Percentiles rank a stretch among this genome's conserved stretches.
Conservation (phyloP, 495 filamentous ascomycete genomes). For the Penicillium macrosclerotiorum region DNA sequence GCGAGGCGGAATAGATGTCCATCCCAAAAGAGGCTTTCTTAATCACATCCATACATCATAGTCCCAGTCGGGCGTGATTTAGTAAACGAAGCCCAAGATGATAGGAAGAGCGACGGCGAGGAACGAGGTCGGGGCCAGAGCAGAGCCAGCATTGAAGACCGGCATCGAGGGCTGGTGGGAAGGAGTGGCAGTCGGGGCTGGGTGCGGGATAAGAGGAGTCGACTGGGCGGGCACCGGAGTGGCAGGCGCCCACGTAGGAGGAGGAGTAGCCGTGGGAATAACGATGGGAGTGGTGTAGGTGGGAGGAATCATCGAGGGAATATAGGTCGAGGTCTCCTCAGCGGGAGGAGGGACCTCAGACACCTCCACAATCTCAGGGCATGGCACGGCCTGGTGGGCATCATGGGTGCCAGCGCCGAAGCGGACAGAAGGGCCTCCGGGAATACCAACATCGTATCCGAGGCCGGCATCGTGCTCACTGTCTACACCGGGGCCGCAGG, state of each 20-base stretch:
- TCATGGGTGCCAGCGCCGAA: slow-evolving; percentile 21
- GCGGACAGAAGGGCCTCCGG: slow-evolving; percentile 27
- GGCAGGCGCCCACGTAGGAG: slow-evolving; percentile 11
- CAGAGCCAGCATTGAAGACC: slow-evolving; percentile 21
- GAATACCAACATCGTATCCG: slow-evolving; percentile 27
- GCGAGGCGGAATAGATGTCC: neutral
- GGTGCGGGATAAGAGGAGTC: slow-evolving; percentile 20
- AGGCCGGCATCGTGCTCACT: slow-evolving; percentile 18
- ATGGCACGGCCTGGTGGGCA: slow-evolving; percentile 18
- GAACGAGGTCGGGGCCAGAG: slow-evolving; percentile 20
- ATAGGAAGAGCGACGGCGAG: slow-evolving; percentile 18
- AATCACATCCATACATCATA: slow-evolving; percentile 1
- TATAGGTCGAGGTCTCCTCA: slow-evolving; percentile 23
- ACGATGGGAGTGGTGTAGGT: slow-evolving; percentile 21
- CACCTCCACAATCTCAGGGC: slow-evolving; percentile 18
- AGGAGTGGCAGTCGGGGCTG: slow-evolving; percentile 17
- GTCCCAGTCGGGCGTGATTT: neutral
- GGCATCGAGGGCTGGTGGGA: slow-evolving; percentile 11
- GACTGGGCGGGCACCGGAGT: slow-evolving; percentile 12
- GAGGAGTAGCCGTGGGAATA: slow-evolving; percentile 18
- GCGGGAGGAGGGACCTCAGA: slow-evolving; percentile 7
- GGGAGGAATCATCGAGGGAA: slow-evolving; percentile 15
- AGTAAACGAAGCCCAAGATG: slow-evolving; percentile 23
- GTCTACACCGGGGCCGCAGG: slow-evolving; percentile 20
- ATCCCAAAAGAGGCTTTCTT: neutral